A percentile compares a stretch with the other conserved stretches of the same genome.
These are phyloP conservation scores for Lentinula raphanica DNA, from an alignment of 768 basidiomycete genomes.

Conservation along the genomic window DNA sequence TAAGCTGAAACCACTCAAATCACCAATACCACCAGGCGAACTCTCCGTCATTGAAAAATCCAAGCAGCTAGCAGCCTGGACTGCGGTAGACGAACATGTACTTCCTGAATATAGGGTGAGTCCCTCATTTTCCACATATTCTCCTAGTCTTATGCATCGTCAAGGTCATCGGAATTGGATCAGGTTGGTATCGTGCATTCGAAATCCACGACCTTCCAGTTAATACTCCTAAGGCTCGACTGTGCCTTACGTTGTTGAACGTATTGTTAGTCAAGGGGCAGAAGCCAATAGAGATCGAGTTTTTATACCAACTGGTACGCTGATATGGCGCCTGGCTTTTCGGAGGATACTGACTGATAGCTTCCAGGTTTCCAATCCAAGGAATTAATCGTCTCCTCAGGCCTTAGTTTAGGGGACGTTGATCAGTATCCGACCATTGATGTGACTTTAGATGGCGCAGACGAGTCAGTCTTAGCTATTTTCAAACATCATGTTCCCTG, in stretches of 20 bases:
- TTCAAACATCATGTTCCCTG: background rate
- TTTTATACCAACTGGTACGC: slow-evolving; percentile 82
- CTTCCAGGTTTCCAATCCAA: slow-evolving; percentile 91
- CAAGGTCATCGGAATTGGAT: slow-evolving; percentile 85
- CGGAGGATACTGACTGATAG: background rate
- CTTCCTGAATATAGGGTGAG: slow-evolving; percentile 74
- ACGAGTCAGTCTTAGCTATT: slow-evolving; percentile 60
- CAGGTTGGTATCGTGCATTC: slow-evolving; percentile 41
- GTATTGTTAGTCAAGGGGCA: slow-evolving; percentile 79
- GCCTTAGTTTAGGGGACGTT: slow-evolving; percentile 79
- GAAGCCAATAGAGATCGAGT: slow-evolving; percentile 74
- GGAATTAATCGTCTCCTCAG: slow-evolving; percentile 81
- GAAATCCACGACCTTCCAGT: background rate
- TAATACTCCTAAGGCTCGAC: slow-evolving; percentile 62
- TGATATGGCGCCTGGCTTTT: background rate
- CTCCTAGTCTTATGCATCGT: background rate
- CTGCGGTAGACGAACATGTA: slow-evolving; percentile 90
- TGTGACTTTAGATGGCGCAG: slow-evolving; percentile 97
- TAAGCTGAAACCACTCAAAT: slow-evolving; percentile 4
- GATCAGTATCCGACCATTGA: slow-evolving; percentile 87
- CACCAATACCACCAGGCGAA: slow-evolving; percentile 7
- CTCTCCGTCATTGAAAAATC: slow-evolving; percentile 58
- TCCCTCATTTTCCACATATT: slow-evolving; percentile 6
- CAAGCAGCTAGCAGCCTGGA: slow-evolving; percentile 88
- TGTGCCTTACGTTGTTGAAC: slow-evolving; percentile 94